Conservation (phyloP, 163 green algal species). For the Scenedesmus sp. region DNA sequence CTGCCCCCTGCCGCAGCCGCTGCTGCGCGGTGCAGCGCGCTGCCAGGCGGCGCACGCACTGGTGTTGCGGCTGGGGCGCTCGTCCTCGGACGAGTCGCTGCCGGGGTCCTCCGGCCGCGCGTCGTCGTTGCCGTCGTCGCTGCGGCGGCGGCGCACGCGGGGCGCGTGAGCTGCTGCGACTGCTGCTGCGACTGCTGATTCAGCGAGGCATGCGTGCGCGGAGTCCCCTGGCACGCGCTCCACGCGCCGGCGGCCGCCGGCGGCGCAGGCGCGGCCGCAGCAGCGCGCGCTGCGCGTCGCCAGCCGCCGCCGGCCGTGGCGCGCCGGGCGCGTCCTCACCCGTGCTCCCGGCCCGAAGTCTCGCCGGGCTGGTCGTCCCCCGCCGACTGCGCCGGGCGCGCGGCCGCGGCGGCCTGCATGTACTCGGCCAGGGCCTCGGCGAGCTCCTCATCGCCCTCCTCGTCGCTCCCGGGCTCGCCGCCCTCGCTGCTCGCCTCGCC, state of each 20-base stretch:
- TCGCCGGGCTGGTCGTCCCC: conserved; percentile 20
- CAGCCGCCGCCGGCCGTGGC: neutral
- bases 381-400: conserved; percentile 41
- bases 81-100: conserved; percentile 90
- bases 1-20: neutral
- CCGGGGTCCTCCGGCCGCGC: conserved; percentile 63
- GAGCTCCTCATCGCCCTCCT: conserved; percentile 60
- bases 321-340: too few species aligned
- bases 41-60: conserved; percentile 17
- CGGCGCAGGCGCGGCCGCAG: conserved; percentile 15
- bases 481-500: conserved; percentile 16
- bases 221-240: neutral
- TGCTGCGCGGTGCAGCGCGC: neutral
- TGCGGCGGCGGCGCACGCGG: conserved; percentile 2
- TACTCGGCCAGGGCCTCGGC: conserved; percentile 68
- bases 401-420: conserved; percentile 45
- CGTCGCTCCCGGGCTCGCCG: conserved; percentile 17
- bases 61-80: conserved; percentile 84
- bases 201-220: neutral
- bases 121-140: conserved; percentile 3
- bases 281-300: neutral
- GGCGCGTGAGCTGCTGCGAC: neutral
- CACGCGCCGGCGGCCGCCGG: neutral
- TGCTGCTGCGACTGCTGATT: conserved; percentile 15
- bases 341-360: conserved; percentile 31